Evolutionary conservation across 2,329 filamentous ascomycete genomes (phyloP).

Genomic region (Aspergillus candidus): DNA sequence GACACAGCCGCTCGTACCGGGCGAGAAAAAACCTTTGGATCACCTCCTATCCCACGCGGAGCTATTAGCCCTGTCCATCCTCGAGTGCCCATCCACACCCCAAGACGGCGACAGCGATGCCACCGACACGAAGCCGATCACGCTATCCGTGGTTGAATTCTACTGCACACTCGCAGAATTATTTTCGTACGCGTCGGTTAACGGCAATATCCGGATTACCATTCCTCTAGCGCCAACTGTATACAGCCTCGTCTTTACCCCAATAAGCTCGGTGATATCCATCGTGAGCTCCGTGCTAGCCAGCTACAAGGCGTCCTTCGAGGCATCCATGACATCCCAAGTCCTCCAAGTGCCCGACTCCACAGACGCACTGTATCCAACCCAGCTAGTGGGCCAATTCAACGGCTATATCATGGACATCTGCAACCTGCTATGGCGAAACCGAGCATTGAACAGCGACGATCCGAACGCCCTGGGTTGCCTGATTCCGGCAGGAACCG

Average conservation of each 20-base stretch:
- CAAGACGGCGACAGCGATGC: slow-evolving; percentile 7
- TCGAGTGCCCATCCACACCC: slow-evolving; percentile 46
- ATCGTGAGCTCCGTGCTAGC: slow-evolving; percentile 65
- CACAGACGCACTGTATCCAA: slow-evolving; percentile 45
- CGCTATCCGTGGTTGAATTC: slow-evolving; percentile 56
- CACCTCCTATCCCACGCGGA: slow-evolving; percentile 48
- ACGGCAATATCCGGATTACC: slow-evolving; percentile 56
- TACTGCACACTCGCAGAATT: slow-evolving; percentile 61
- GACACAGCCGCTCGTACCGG: slow-evolving; percentile 18
- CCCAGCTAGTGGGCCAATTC: slow-evolving; percentile 60
- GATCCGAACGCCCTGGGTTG: slow-evolving; percentile 58
- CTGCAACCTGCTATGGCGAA: slow-evolving; percentile 77
- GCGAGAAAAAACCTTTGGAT: slow-evolving; percentile 28
- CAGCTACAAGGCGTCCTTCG: slow-evolving; percentile 67
- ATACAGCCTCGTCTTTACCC: slow-evolving; percentile 64
- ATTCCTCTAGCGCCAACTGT: slow-evolving; percentile 63
- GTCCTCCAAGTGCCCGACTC: slow-evolving; percentile 28
- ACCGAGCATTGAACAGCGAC: slow-evolving; percentile 59
- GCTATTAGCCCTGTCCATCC: slow-evolving; percentile 52
- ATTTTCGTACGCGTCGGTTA: slow-evolving; percentile 48
- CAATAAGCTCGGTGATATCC: slow-evolving; percentile 58
- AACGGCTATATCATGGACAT: slow-evolving; percentile 84
- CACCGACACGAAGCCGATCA: slow-evolving; percentile 25
- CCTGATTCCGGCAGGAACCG: slow-evolving; percentile 43
- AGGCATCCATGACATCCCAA: slow-evolving; percentile 49